These are phyloP conservation scores for Taphrina communis DNA, from an alignment of 1,139 yeast species.

Conservation along the genomic window DNA sequence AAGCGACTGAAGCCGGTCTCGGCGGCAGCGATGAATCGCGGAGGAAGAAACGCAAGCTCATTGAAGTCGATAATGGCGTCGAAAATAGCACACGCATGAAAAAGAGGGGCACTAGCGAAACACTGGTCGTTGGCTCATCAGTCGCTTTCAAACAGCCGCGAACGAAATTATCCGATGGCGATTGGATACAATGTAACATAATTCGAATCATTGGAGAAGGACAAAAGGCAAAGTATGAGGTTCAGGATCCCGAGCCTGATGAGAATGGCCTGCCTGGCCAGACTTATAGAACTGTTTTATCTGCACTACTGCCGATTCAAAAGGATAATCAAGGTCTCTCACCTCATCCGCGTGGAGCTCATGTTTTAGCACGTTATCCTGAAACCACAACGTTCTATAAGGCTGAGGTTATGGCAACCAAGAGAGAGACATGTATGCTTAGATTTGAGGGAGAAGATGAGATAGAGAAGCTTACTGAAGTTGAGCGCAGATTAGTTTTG, in stretches of 20 bases:
- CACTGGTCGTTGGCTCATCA: conserved; percentile 66
- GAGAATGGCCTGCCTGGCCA: conserved; percentile 59
- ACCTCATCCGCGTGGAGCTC: conserved; percentile 73
- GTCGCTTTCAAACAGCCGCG: conserved; percentile 74
- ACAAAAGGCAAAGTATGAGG: conserved; percentile 67
- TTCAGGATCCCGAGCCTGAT: conserved; percentile 97
- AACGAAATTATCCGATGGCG: conserved; percentile 68
- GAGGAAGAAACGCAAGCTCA: conserved; percentile 46
- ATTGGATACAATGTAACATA: conserved; percentile 97
- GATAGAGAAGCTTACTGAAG: conserved; percentile 93
- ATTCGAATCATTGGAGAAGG: conserved; percentile 79
- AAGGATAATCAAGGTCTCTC: conserved; percentile 57
- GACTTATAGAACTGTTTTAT: conserved; percentile 77
- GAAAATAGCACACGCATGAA: neutral
- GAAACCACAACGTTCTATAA: conserved; percentile 97
- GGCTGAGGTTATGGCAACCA: conserved; percentile 84
- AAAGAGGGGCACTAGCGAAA: conserved; percentile 14
- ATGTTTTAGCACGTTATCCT: conserved; percentile 92
- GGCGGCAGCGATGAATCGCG: conserved; percentile 42
- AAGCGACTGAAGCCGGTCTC: conserved; percentile 45
- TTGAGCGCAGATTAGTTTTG: conserved; percentile 78
- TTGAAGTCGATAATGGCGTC: conserved; percentile 21
- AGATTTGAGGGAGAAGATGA: conserved; percentile 98
- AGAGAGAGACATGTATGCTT: conserved; percentile 74
- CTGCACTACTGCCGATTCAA: conserved; percentile 80